Evolutionary conservation across 2,329 filamentous ascomycete genomes (phyloP), one percentile per base, ranked within the genome.

Genomic region (Hypoxylon sp.): DNA sequence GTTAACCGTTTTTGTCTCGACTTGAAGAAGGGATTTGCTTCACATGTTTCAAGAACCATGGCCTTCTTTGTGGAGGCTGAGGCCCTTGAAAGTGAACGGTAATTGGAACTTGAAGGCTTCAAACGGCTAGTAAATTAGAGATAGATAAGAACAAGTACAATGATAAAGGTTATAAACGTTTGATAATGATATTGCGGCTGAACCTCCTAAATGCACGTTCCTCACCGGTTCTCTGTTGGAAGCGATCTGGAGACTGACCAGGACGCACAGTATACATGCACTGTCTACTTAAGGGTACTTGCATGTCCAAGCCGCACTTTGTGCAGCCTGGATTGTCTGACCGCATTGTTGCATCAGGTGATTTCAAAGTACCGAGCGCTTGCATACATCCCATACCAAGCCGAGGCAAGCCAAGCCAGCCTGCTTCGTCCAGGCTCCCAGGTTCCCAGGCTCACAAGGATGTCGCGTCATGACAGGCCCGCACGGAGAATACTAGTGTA

Each of bases 321-420:
- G 57, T 73, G 71, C 69, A 71, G 68, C 55, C 62, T 65, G 61
- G 62, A 71, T 73, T 65, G 72, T 73, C 71, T 72, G 72, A 72
- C 68, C 62, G 70, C 64, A 68, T 61, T 42, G 66, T 70, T 74
- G 70, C 72, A 73, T 68, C 66, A 66, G 63, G 63, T 68, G 63
- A 68, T 74, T 70, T 67, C 62, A 67, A 65, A 64, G 61, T 63
- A 68, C 68, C 68, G 65, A 70, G 69, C 69, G 69, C 71, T 71
- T 74, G 71, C 68, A 71, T 70, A 45, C 49, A 40, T 52, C 9
- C 24, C 61, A 65, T 63, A 50, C 63, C 63, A 68, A n/a, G 45
- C 56, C 66, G 44, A 58, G 59, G 32, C 49, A 64, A n/a, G 63
- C 63, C 66, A 63, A 61, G 49, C 59, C 45, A 36, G 42, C 53